Conservation (phyloP, 495 filamentous ascomycete species). For the Penicillium steckii region DNA sequence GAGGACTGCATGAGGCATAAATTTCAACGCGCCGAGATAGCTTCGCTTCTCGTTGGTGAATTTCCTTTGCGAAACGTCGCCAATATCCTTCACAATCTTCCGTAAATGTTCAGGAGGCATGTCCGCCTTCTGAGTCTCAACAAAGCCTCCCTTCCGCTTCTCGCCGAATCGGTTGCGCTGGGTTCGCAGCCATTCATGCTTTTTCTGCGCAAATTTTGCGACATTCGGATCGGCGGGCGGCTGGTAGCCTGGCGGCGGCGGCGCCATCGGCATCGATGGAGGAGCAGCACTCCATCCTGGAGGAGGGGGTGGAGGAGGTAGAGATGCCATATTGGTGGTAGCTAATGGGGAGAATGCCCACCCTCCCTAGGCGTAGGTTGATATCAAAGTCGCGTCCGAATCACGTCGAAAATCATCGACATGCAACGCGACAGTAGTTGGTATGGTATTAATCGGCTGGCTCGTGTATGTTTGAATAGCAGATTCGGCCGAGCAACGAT, state of each 20-base stretch:
- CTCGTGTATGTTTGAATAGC: not conserved
- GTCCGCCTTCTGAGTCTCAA: constrained; percentile 97
- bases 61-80: constrained; percentile 99
- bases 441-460: not conserved
- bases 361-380: constrained; percentile 34
- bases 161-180: constrained; percentile 95
- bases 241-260: constrained; percentile 86
- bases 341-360: constrained; percentile 26
- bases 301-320: constrained; percentile 74
- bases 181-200: constrained; percentile 94
- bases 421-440: constrained; percentile 4
- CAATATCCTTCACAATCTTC: constrained; percentile 98
- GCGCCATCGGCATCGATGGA: constrained; percentile 71
- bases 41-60: constrained; percentile 98
- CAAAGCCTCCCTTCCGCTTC: constrained; percentile 93
- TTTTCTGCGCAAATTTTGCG: constrained; percentile 96
- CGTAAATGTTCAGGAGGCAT: constrained; percentile 98
- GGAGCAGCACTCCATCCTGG: constrained; percentile 74
- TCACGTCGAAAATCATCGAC: constrained; percentile 35
- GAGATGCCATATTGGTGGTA: constrained; percentile 66
- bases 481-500: constrained; percentile 31
- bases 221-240: constrained; percentile 82
- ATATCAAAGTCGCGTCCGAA: constrained; percentile 40
- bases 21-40: constrained; percentile 96
- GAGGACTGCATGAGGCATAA: constrained; percentile 99